Evolutionary conservation across 1,139 yeast species (phyloP), one percentile per base, ranked within the genome.

Genomic region (Candida tetrigidarum): DNA sequence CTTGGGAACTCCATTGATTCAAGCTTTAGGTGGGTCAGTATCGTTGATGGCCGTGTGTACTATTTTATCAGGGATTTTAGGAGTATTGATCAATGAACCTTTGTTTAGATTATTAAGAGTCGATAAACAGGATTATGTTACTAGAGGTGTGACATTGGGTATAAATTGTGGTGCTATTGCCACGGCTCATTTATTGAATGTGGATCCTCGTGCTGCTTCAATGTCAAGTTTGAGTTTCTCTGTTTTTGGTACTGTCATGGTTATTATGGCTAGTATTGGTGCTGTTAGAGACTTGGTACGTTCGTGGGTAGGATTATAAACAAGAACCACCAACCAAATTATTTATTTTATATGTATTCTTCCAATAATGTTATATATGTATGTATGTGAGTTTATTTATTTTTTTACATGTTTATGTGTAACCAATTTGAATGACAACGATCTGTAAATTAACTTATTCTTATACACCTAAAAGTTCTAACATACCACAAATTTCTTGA

Each of bases 401-500:
- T 27, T n/a, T 12, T 27, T 27, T n/a, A n/a, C n/a, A n/a, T n/a
- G n/a, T n/a, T n/a, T n/a, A n/a, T n/a, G n/a, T n/a, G n/a, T n/a
- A n/a, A n/a, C n/a, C n/a, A n/a, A n/a, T n/a, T n/a, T n/a, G n/a
- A n/a, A n/a, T n/a, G n/a, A n/a, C n/a, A n/a, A n/a, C n/a, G n/a
- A n/a, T n/a, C n/a, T n/a, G n/a, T n/a, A n/a, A n/a, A n/a, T n/a
- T n/a, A 10, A 10, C 5, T 11, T 32, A 5, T 6, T 26, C 5
- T 25, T 62, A 74, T 37, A 74, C 77, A 43, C 81, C 81, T 56
- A 92, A 74, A 54, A 93, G 67, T 64, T 90, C 95, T 57, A 93
- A 74, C 98, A 93, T 93, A 49, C 99, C 99, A 57, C 87, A 90
- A 41, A 93, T 83, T 61, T 83, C 86, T 63, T 85, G 86, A 7